phyloP scores from a whole-genome alignment of 768 basidiomycete genomes.

The Termitomyces sp. region DNA sequence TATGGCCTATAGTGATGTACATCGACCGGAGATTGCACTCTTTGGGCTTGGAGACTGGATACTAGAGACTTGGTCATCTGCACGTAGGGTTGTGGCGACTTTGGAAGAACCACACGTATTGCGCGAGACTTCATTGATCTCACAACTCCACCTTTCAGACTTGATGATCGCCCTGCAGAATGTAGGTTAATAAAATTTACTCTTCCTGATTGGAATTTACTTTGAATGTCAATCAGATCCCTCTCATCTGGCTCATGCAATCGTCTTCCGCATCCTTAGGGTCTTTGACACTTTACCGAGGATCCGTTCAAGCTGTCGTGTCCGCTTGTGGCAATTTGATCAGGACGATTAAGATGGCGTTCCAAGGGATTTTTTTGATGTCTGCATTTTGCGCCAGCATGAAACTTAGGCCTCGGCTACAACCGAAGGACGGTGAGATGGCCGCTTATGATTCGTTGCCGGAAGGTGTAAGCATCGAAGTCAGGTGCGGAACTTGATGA shows the following conservation, averaged over 20 bases:
- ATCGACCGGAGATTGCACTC: conserved; percentile 76
- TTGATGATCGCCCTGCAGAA: conserved; percentile 64
- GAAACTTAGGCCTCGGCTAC: conserved; percentile 60
- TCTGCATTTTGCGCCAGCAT: conserved; percentile 80
- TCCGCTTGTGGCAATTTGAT: conserved; percentile 58
- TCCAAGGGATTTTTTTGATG: conserved; percentile 83
- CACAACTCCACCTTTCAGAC: conserved; percentile 59
- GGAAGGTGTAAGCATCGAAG: conserved; percentile 66
- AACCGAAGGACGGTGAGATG: conserved; percentile 50
- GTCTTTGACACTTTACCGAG: conserved; percentile 76
- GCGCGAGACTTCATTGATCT: conserved; percentile 41
- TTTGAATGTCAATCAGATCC: conserved; percentile 43
- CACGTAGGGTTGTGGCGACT: conserved; percentile 53
- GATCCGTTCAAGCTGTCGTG: conserved; percentile 67
- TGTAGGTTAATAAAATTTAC: conserved; percentile 36
- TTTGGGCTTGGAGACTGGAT: conserved; percentile 88
- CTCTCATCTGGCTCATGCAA: conserved; percentile 67
- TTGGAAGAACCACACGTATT: conserved; percentile 42
- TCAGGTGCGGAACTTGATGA: conserved; percentile 40
- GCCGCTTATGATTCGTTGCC: conserved; percentile 40
- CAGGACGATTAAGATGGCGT: conserved; percentile 66
- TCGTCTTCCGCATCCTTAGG: conserved; percentile 72
- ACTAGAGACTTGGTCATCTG: conserved; percentile 66
- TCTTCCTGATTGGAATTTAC: conserved; percentile 13
- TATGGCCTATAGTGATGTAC: conserved; percentile 66